Conservation (phyloP, 208 protist species). For the Acanthamoeba healyi region DNA sequence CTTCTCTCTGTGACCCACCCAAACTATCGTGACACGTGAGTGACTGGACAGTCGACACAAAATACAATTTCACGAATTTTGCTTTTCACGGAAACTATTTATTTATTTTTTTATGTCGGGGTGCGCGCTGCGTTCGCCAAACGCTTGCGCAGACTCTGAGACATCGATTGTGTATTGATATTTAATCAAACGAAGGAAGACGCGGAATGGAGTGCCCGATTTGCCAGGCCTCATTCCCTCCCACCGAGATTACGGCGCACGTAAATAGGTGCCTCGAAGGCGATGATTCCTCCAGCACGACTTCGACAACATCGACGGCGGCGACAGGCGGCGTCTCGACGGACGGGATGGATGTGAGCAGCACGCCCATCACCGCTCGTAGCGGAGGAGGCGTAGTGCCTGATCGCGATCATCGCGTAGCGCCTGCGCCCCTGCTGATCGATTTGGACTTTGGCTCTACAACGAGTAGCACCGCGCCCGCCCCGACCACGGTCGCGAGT, state of each 20-base stretch:
- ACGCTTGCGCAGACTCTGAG: too few species aligned
- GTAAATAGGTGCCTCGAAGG: slow-evolving; percentile 1
- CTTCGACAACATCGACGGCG: neutral
- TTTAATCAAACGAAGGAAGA: neutral
- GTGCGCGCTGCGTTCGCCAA: too few species aligned
- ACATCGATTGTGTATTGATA: too few species aligned
- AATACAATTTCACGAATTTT: neutral
- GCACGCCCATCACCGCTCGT: neutral
- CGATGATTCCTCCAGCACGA: neutral
- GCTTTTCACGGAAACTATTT: neutral
- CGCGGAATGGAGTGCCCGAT: slow-evolving; percentile 22
- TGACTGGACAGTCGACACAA: neutral
- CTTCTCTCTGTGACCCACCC: too few species aligned
- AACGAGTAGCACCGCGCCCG: neutral
- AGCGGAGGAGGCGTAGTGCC: neutral
- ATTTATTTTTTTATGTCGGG: too few species aligned
- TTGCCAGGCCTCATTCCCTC: slow-evolving; percentile 25
- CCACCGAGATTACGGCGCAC: slow-evolving; percentile 7
- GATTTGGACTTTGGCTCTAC: neutral
- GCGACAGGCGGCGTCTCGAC: neutral
- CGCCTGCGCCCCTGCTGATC: neutral
- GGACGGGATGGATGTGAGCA: slow-evolving; percentile 7
- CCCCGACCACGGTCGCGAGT: neutral
- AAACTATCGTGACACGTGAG: too few species aligned
- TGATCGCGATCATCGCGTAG: neutral